Base-by-base conservation (phyloP, 257 asterid species). In the Nicotiana attenuata region DNA sequence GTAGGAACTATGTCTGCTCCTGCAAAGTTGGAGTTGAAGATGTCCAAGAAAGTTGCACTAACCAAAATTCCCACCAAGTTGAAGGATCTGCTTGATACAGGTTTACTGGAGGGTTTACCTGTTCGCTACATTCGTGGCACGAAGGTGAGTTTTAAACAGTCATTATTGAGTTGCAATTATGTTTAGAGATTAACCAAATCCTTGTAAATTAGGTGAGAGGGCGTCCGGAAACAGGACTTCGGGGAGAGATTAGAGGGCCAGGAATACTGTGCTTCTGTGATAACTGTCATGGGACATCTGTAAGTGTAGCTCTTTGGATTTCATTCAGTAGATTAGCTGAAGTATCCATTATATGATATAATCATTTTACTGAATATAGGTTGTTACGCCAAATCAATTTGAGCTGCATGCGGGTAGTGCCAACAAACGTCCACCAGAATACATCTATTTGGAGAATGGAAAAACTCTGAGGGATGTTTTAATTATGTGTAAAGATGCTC, bases 81-180 rank as follows among this genome's bases (percentile, higher is more conserved):
- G 77, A 94, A 78, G 91, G 97, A 93, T 65, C 98, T 96, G 85
- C 97, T 96, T 29, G 89, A 85, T 29, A 96, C 98, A 0, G 97
- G 99, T 84, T 83, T 94, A 87, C 90, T 96, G 10, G 99, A 96
- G 81, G 97, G 97, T 68, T 80, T 93, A 80, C 81, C 76, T 59
- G 97, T 96, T 80, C 90, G 89, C 5, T 96, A 96, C 73, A 52
- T 89, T 35, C 89, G 85, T 38, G 93, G 96, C 20, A 41, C 93
- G 8, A 92, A 90, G 92, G 99, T 96, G 83, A 85, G 80, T 35
- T 35, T 77, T 83, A 2, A 76, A 6, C 13, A 28, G 50, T 29
- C 47, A 29, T 8, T 53, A 53, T 60, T 73, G 55, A 20, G 60
- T 50, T 50, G 41, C 20, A 4, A 17, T 65, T 33, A 35, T 57